These are phyloP conservation scores for Plasmodiophora brassicae DNA, from an alignment of 208 protist species.

Conservation along the genomic window DNA sequence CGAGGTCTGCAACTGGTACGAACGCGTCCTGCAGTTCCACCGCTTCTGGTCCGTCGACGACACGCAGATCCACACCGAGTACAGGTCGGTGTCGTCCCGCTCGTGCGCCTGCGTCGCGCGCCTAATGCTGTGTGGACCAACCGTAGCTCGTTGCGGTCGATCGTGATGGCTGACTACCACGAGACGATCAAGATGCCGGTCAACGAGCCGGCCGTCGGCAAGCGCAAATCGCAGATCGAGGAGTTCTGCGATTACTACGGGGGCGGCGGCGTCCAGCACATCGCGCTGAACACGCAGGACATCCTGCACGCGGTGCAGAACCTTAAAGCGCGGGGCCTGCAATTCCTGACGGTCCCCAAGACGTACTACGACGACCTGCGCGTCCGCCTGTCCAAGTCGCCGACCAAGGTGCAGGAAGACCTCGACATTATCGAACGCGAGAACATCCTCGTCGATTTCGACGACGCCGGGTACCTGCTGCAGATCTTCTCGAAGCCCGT, in stretches of 20 bases:
- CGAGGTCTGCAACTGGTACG: conserved; percentile 54
- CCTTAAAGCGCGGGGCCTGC: conserved; percentile 55
- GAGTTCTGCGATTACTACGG: conserved; percentile 76
- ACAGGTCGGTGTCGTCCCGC: conserved; percentile 25
- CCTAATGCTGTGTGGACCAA: background rate
- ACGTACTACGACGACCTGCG: conserved; percentile 67
- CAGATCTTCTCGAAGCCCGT: conserved; percentile 77
- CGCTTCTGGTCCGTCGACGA: conserved; percentile 79
- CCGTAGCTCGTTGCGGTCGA: conserved; percentile 62
- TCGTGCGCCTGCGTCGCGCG: background rate
- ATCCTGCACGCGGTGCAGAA: conserved; percentile 34
- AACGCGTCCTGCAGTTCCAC: conserved; percentile 64
- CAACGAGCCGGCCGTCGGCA: conserved; percentile 73
- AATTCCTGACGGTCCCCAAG: conserved; percentile 67
- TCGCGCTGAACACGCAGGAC: conserved; percentile 62
- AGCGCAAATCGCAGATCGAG: conserved; percentile 72
- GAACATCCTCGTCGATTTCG: conserved; percentile 65
- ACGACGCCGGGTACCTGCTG: conserved; percentile 70
- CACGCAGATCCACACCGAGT: conserved; percentile 73
- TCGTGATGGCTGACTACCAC: conserved; percentile 65
- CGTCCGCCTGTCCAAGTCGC: conserved; percentile 52
- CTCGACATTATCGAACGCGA: conserved; percentile 51
- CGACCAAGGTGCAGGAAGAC: conserved; percentile 58
- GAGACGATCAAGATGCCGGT: conserved; percentile 75
- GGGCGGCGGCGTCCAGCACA: conserved; percentile 77